phyloP scores from a whole-genome alignment of 495 filamentous ascomycete genomes.

The Neurospora terricola region DNA sequence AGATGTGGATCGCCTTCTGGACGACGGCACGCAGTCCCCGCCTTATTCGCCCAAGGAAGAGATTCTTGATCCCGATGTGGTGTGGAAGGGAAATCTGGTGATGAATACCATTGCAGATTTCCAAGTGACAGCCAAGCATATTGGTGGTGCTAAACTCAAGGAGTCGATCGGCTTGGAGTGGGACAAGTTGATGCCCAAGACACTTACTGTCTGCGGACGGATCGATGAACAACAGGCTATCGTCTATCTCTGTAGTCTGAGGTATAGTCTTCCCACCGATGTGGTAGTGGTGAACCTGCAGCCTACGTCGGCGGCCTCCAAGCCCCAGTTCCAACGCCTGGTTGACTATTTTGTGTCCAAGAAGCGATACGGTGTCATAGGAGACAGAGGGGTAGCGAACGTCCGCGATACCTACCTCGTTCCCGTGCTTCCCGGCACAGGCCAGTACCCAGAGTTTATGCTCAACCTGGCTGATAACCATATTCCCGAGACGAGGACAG shows the following conservation, averaged over 20 bases:
- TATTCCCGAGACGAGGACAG: conserved; percentile 52
- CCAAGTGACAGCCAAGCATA: conserved; percentile 63
- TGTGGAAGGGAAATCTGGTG: conserved; percentile 71
- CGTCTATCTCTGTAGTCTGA: conserved; percentile 76
- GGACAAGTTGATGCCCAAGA: conserved; percentile 55
- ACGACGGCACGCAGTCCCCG: conserved; percentile 73
- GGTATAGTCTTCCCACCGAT: conserved; percentile 64
- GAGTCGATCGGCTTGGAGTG: conserved; percentile 50
- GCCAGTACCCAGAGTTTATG: conserved; percentile 57
- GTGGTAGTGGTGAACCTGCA: conserved; percentile 59
- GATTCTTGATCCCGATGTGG: conserved; percentile 54
- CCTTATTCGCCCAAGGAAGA: conserved; percentile 66
- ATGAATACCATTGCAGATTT: conserved; percentile 74
- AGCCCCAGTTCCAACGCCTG: conserved; percentile 54
- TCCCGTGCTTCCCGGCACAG: conserved; percentile 54
- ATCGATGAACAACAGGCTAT: conserved; percentile 72
- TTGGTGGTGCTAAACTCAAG: conserved; percentile 69
- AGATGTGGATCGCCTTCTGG: conserved; percentile 84
- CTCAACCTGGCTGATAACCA: conserved; percentile 64
- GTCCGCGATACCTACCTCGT: conserved; percentile 73
- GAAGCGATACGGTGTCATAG: conserved; percentile 71
- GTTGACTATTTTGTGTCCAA: conserved; percentile 72
- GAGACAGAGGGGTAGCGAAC: conserved; percentile 55
- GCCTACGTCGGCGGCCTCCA: conserved; percentile 39
- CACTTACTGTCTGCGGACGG: conserved; percentile 68